Percentiles rank a stretch among this genome's conserved stretches.
Evolutionary conservation across 176 grass and related monocot species (phyloP).

Genomic region (Aegilops sharonensis): DNA sequence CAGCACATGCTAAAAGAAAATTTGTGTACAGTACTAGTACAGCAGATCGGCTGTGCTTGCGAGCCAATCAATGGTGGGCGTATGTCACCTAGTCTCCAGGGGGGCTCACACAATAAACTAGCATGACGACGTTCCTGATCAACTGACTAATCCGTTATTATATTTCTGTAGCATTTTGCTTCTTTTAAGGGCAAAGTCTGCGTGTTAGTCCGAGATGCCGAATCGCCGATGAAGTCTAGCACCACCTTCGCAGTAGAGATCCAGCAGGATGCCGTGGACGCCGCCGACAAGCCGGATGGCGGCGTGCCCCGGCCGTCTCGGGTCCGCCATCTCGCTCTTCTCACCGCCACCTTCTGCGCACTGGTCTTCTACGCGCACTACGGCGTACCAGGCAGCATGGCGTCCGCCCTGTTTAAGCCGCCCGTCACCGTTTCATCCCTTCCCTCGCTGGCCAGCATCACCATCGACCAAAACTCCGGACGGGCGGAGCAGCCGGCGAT

Average conservation of each 20-base stretch:
- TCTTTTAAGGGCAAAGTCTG: not conserved
- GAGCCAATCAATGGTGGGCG: not conserved
- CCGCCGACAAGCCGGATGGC: not conserved
- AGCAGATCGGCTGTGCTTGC: not conserved
- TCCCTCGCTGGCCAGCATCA: not conserved
- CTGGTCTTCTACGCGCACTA: constrained; percentile 16
- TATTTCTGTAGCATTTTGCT: not conserved
- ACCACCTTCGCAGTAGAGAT: not conserved
- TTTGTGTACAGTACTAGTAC: no score
- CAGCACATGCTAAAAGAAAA: no score
- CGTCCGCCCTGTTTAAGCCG: not conserved
- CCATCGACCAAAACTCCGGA: not conserved
- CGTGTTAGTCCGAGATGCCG: not conserved
- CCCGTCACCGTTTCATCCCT: not conserved
- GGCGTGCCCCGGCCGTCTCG: not conserved
- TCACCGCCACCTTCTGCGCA: constrained; percentile 12
- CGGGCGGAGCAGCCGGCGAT: not conserved
- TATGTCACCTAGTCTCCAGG: not conserved
- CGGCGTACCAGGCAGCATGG: not conserved
- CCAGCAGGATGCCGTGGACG: not conserved
- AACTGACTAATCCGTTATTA: not conserved
- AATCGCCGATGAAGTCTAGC: not conserved
- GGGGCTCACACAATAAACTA: not conserved
- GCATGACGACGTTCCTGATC: not conserved
- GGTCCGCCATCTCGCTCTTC: not conserved